These are phyloP conservation scores for Terfezia boudieri DNA, from an alignment of 495 filamentous ascomycete species.

Conservation along the genomic window DNA sequence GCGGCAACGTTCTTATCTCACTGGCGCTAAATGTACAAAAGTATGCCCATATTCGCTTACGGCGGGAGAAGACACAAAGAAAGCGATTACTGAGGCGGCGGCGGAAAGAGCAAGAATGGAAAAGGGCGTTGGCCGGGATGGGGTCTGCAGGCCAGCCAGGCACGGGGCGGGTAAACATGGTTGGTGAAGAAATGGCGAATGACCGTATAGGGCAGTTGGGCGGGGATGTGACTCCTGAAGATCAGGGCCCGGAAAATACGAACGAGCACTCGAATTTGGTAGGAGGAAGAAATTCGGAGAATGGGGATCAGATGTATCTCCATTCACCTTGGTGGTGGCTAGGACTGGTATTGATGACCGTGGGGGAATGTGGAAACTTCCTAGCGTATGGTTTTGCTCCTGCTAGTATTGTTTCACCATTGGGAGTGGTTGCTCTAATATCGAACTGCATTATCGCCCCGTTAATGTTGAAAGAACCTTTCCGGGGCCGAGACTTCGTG, in stretches of 20 bases:
- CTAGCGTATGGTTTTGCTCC: slow-evolving; percentile 97
- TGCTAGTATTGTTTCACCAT: slow-evolving; percentile 87
- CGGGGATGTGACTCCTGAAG: neutral
- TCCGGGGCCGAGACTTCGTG: slow-evolving; percentile 65
- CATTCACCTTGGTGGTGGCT: slow-evolving; percentile 89
- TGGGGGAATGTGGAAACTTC: slow-evolving; percentile 93
- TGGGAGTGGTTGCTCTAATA: slow-evolving; percentile 83
- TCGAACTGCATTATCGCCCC: slow-evolving; percentile 95
- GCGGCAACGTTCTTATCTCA: slow-evolving; percentile 66
- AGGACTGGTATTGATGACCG: slow-evolving; percentile 69
- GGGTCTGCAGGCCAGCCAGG: slow-evolving; percentile 59
- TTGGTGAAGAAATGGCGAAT: neutral
- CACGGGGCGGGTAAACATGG: neutral
- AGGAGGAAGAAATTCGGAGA: neutral
- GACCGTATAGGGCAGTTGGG: slow-evolving; percentile 33
- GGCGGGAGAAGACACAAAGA: neutral
- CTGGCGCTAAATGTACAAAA: slow-evolving; percentile 21
- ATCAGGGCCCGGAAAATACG: slow-evolving; percentile 30
- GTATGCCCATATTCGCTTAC: neutral
- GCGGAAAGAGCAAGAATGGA: neutral
- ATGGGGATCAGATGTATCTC: slow-evolving; percentile 32
- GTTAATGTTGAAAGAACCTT: slow-evolving; percentile 69
- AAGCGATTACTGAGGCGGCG: neutral
- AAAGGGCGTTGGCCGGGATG: neutral
- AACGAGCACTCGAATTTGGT: slow-evolving; percentile 11